Evolutionary conservation across 169 alveolate genomes (phyloP).

Genomic region (Amoebophrya sp.): DNA sequence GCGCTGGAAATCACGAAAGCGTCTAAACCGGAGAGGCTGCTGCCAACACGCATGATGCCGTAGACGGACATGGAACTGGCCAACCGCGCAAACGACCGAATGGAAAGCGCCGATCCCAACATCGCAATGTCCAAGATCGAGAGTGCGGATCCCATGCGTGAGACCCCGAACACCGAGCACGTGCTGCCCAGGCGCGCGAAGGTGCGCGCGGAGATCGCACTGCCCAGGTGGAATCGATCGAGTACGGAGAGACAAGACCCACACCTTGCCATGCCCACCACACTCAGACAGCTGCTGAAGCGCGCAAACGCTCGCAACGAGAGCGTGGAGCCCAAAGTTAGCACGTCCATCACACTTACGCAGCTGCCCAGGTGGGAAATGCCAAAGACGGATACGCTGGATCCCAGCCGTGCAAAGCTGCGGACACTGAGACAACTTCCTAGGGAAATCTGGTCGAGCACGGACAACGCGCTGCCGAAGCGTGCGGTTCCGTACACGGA

Average conservation of each 20-base stretch:
- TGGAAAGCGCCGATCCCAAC: neutral
- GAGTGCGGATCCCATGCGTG: neutral
- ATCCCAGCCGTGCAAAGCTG: neutral
- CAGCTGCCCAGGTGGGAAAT: neutral
- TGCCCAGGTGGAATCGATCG: conserved; percentile 22
- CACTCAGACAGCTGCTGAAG: neutral
- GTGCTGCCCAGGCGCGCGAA: neutral
- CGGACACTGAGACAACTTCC: neutral
- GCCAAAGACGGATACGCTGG: neutral
- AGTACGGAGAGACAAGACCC: neutral
- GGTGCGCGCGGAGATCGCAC: neutral
- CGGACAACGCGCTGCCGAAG: neutral
- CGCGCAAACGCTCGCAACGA: neutral
- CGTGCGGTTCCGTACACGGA: neutral
- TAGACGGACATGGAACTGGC: neutral
- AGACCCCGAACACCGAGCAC: neutral
- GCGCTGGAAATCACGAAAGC: neutral
- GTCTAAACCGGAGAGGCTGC: neutral
- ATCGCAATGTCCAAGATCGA: neutral
- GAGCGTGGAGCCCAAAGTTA: neutral
- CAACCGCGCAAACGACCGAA: neutral
- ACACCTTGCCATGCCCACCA: neutral
- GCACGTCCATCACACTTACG: conserved; percentile 8
- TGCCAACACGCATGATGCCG: conserved; percentile 22
- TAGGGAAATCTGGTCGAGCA: neutral